Conservation (phyloP, 306 rosid species). For the Sicyos edulis region DNA sequence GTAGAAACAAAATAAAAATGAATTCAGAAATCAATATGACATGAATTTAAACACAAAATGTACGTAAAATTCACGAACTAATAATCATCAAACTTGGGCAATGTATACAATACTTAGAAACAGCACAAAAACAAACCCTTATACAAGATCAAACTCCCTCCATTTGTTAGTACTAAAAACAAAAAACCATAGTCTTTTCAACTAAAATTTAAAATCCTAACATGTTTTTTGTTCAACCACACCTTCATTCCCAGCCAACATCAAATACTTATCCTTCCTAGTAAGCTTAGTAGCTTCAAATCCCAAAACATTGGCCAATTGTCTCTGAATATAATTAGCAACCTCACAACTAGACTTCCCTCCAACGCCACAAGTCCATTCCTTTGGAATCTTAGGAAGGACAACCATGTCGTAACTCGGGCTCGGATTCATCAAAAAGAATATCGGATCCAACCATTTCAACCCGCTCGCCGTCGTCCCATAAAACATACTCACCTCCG, state of each 20-base stretch:
- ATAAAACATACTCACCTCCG: conserved; percentile 70
- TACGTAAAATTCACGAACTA: too few species aligned
- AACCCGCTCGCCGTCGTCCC: conserved; percentile 92
- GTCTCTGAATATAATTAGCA: conserved; percentile 67
- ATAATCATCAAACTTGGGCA: too few species aligned
- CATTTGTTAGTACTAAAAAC: too few species aligned
- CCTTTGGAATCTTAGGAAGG: conserved; percentile 52
- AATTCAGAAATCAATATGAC: too few species aligned
- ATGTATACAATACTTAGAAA: too few species aligned
- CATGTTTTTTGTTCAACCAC: conserved; percentile 26
- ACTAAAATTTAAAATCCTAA: too few species aligned
- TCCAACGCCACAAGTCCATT: conserved; percentile 56
- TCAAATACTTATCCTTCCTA: conserved; percentile 81
- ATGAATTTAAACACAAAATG: too few species aligned
- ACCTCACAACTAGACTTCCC: conserved; percentile 70
- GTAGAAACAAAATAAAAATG: too few species aligned
- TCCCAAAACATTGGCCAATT: conserved; percentile 65
- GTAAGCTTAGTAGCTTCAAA: conserved; percentile 70
- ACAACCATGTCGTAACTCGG: conserved; percentile 49
- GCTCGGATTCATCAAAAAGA: conserved; percentile 83
- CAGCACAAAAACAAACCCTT: too few species aligned
- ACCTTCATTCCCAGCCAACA: conserved; percentile 92
- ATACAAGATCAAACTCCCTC: too few species aligned
- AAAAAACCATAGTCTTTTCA: too few species aligned
- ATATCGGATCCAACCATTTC: conserved; percentile 72